phyloP scores from a whole-genome alignment of 1,284 basidiomycete genomes.

The Cystobasidium slooffiae region DNA sequence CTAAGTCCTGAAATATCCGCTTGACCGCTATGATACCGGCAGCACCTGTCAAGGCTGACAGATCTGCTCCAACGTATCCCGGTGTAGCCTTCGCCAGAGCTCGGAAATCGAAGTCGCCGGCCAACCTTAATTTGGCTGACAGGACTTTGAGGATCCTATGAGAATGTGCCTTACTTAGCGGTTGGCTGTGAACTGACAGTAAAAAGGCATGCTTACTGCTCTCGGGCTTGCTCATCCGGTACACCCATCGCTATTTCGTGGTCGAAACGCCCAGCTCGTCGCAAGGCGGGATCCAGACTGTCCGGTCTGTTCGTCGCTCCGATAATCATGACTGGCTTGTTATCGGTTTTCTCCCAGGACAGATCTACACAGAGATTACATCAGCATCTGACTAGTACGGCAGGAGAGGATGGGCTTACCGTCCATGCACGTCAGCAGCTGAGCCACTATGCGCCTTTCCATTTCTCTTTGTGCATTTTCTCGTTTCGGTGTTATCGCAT shows the following conservation, averaged over 20 bases:
- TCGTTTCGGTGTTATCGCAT: slow-evolving; percentile 95
- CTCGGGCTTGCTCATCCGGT: slow-evolving; percentile 84
- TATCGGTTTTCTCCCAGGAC: slow-evolving; percentile 87
- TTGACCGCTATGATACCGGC: slow-evolving; percentile 96
- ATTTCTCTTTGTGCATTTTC: slow-evolving; percentile 97
- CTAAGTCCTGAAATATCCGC: slow-evolving; percentile 86
- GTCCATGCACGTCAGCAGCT: slow-evolving; percentile 97
- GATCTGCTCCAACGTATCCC: slow-evolving; percentile 94
- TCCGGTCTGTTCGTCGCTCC: slow-evolving; percentile 96
- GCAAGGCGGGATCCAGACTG: slow-evolving; percentile 87
- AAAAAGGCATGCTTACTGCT: slow-evolving; percentile 67
- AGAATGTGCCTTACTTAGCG: background rate
- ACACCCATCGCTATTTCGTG: slow-evolving; percentile 98
- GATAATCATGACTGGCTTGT: slow-evolving; percentile 90
- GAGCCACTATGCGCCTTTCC: slow-evolving; percentile 95
- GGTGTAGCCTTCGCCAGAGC: slow-evolving; percentile 89
- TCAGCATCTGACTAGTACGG: too few species aligned
- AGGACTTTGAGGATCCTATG: slow-evolving; percentile 78
- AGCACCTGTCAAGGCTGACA: slow-evolving; percentile 86
- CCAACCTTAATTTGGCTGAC: slow-evolving; percentile 72
- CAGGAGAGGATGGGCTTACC: too few species aligned
- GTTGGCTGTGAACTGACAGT: background rate
- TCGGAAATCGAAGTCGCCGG: slow-evolving; percentile 79
- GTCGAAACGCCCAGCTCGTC: slow-evolving; percentile 92
- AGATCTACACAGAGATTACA: slow-evolving; percentile 64